Evolutionary conservation across 176 grass and related monocot species (phyloP).

Genomic region (Saccharum spontaneum): DNA sequence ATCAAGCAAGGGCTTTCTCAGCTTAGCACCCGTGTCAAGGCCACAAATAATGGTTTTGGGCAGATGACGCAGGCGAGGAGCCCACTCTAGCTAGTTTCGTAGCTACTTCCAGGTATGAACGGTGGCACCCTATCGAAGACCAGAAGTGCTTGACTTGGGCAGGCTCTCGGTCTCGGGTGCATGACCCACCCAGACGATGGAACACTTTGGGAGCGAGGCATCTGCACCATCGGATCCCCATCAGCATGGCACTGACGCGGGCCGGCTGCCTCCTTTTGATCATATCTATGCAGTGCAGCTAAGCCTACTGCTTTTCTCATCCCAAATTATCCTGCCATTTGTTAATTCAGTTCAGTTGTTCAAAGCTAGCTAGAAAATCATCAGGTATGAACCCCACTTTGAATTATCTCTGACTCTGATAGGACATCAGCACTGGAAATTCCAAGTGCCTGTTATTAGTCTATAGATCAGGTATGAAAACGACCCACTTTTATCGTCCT

Average conservation of each 20-base stretch:
- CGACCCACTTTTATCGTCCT: not conserved
- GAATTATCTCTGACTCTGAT: constrained; percentile 20
- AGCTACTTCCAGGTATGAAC: constrained; percentile 11
- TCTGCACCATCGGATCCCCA: constrained; percentile 43
- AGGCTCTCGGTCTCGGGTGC: not conserved
- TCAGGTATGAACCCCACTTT: not conserved
- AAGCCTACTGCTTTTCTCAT: constrained; percentile 22
- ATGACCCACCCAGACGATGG: not conserved
- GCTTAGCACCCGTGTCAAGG: constrained; percentile 18
- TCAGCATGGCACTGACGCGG: constrained; percentile 46
- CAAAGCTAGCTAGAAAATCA: not conserved
- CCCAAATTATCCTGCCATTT: constrained; percentile 3
- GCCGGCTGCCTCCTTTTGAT: constrained; percentile 20
- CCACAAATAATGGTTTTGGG: not conserved
- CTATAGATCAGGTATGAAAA: constrained; percentile 22
- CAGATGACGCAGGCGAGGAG: constrained; percentile 32
- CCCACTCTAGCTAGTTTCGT: not conserved
- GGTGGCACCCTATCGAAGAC: not conserved
- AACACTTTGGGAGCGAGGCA: constrained; percentile 16
- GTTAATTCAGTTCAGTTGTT: constrained; percentile 25
- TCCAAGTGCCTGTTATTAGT: not conserved
- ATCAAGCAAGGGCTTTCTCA: not conserved
- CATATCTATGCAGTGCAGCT: not conserved
- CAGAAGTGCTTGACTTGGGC: constrained; percentile 27
- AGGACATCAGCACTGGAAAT: constrained; percentile 11